A percentile compares a stretch with the other conserved stretches of the same genome.
Conservation (phyloP, 148 eudicot genomes). For the Rhododendron molle region DNA sequence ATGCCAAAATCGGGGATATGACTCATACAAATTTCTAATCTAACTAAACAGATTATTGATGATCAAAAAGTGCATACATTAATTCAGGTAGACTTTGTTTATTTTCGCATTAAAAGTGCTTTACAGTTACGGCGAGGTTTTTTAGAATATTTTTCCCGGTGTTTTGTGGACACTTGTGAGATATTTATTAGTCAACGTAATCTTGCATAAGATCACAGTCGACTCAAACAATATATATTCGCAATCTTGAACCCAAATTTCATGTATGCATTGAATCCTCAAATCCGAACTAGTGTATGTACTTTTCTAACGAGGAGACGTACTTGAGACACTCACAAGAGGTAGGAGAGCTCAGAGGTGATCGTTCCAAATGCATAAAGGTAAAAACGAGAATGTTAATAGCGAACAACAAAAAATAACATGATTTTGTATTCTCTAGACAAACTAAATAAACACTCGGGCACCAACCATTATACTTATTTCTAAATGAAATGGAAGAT, state of each 20-base stretch:
- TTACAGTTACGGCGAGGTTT: neutral
- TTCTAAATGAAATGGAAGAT: too few relatives aligned
- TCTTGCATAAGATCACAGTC: neutral
- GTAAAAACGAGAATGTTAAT: neutral
- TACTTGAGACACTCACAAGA: too few relatives aligned
- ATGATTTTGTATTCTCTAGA: too few relatives aligned
- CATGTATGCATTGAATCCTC: neutral
- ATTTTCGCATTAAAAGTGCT: neutral
- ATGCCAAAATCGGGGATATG: too few relatives aligned
- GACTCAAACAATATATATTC: too few relatives aligned
- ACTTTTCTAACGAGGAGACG: too few relatives aligned
- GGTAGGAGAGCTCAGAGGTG: neutral
- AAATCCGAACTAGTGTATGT: neutral
- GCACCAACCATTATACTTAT: too few relatives aligned
- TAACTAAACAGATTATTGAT: too few relatives aligned
- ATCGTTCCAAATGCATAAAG: neutral
- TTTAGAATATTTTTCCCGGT: neutral
- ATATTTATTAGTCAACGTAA: neutral
- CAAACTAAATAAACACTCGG: too few relatives aligned
- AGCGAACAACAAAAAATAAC: too few relatives aligned
- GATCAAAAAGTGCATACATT: too few relatives aligned
- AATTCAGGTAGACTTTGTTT: conserved; percentile 29
- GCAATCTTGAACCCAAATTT: neutral
- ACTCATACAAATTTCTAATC: too few relatives aligned
- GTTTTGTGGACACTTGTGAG: neutral